Evolutionary conservation across 163 green algal species (phyloP).

Genomic region (Dunaliella salina): DNA sequence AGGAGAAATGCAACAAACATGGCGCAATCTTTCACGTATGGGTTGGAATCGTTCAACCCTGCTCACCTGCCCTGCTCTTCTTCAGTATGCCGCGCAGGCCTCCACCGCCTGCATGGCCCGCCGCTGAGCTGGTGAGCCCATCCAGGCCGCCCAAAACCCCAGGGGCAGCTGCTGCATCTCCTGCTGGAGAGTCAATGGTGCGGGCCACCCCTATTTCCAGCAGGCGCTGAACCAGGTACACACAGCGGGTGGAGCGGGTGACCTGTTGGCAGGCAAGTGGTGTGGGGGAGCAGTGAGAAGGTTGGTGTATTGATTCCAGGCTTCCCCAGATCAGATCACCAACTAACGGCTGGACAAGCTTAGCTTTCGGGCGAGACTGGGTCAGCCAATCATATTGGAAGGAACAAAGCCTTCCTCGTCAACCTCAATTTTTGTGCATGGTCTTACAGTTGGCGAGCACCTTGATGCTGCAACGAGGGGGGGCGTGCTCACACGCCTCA

Average conservation of each 20-base stretch:
- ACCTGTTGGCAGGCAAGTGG: constrained; percentile 10
- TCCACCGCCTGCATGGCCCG: too few relatives aligned
- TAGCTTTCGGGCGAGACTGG: background rate
- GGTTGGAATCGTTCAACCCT: too few relatives aligned
- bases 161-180: too few relatives aligned
- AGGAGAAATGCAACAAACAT: too few relatives aligned
- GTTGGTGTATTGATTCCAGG: background rate
- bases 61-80: too few relatives aligned
- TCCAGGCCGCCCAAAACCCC: too few relatives aligned
- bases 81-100: too few relatives aligned
- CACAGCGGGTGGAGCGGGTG: constrained; percentile 64
- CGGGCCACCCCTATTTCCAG: constrained; percentile 34
- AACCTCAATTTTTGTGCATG: too few relatives aligned
- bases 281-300: too few relatives aligned
- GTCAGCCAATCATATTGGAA: background rate
- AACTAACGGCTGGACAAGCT: background rate
- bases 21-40: too few relatives aligned
- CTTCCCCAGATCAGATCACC: background rate
- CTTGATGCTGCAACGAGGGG: background rate
- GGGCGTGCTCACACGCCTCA: background rate
- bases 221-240: constrained; percentile 69
- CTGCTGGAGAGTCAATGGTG: background rate
- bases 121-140: too few relatives aligned
- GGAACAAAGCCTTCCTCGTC: background rate
- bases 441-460: too few relatives aligned